Percentiles rank a stretch among this genome's conserved stretches.
Evolutionary conservation across 139 green algal genomes (phyloP).

Genomic region (Spirogloea muscicola): DNA sequence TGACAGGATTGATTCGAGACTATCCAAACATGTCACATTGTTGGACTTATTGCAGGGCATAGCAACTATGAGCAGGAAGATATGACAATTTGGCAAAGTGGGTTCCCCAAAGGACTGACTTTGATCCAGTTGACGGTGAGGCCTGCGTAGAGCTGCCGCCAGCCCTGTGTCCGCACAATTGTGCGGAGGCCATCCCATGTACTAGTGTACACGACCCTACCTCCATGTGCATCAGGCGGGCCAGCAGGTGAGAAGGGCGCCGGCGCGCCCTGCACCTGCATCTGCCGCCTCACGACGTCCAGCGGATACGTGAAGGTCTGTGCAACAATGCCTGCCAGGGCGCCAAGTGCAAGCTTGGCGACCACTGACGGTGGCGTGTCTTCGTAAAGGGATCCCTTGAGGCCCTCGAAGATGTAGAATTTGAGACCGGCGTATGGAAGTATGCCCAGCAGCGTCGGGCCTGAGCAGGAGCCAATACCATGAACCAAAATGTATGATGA

Average conservation of each 20-base stretch:
- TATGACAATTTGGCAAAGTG: too few relatives aligned
- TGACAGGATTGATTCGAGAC: too few relatives aligned
- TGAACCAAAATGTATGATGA: too few relatives aligned
- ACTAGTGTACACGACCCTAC: slow-evolving; percentile 17
- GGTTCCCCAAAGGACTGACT: too few relatives aligned
- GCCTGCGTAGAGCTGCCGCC: slow-evolving; percentile 61
- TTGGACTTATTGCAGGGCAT: too few relatives aligned
- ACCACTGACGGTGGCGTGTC: slow-evolving; percentile 59
- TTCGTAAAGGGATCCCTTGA: slow-evolving; percentile 58
- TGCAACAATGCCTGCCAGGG: slow-evolving; percentile 70
- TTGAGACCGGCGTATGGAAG: slow-evolving; percentile 90
- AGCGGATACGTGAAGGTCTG: slow-evolving; percentile 83
- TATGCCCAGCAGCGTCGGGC: slow-evolving; percentile 81
- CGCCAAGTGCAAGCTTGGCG: slow-evolving; percentile 77
- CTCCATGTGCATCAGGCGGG: background rate
- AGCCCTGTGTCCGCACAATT: slow-evolving; percentile 55
- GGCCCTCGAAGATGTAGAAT: slow-evolving; percentile 84
- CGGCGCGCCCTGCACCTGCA: slow-evolving; percentile 64
- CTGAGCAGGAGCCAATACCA: slow-evolving; percentile 32
- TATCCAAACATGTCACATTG: too few relatives aligned
- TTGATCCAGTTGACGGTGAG: slow-evolving; percentile 93
- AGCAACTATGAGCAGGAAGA: too few relatives aligned
- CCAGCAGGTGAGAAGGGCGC: background rate
- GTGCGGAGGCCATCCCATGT: slow-evolving; percentile 55
- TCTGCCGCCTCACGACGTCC: slow-evolving; percentile 82